Base-by-base conservation (phyloP, 371 early-diverging fungal species). In the Apophysomyces elegans region DNA sequence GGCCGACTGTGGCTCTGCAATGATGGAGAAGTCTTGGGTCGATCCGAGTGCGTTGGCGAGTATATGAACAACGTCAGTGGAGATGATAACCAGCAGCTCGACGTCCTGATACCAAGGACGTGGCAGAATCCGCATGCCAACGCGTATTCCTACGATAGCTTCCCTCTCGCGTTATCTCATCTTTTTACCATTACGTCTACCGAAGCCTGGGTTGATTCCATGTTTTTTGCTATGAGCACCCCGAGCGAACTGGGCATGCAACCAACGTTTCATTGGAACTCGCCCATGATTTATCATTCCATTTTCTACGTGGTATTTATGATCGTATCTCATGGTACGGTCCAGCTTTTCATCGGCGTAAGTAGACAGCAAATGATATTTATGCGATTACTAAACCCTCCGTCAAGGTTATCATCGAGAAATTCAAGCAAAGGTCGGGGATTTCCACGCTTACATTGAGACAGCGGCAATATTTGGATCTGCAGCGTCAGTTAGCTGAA, bases 261-360 rank as follows among this genome's bases (percentile, higher is more conserved):
- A n/a, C 87, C 87, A 7, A 54, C 21, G 0, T 78, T 87, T 39
- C 68, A 68, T 14, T 74, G 82, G 71, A 61, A 78, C 36, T 79
- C 84, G 12, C 71, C 71, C 14, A 75, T 76, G n/a, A 75, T 83
- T 0, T 87, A 84, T 63, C 82, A 84, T 64, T 80, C 80, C 4
- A 75, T 85, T 6, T 87, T 78, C 58, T 87, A 84, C 58, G 69
- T 87, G 11, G 63, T 79, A 0, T 85, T 87, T 56, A 87, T 87
- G 87, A 72, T 87, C 37, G 70, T 85, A 37, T 85, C 85, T 1
- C 85, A 85, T 43, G 81, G 85, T 13, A 83, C 84, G 5, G 78
- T 87, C 8, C 87, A 87, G 57, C 72, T 87, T 7, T 87, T 87
- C 63, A 84, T 87, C 39, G 87, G 87, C 46, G 87, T 79, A 79